phyloP scores from a whole-genome alignment of 208 protist species.

The Wallacemonas rigidus region DNA sequence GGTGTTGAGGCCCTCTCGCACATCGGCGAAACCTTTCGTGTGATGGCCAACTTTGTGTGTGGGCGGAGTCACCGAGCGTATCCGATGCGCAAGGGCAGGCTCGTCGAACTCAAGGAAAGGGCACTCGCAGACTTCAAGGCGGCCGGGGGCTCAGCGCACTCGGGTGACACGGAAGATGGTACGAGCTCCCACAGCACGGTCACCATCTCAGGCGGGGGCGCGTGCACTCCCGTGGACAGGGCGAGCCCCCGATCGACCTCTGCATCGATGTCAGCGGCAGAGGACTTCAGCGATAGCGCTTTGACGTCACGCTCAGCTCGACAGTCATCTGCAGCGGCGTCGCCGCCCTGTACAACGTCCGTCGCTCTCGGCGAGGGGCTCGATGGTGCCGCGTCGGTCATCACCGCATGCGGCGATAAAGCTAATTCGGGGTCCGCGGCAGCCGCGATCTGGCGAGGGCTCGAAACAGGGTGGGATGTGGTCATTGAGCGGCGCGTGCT shows the following conservation, averaged over 20 bases:
- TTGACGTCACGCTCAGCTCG: no score
- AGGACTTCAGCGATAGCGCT: slow-evolving; percentile 3
- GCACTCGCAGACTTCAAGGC: neutral
- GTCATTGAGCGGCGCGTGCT: slow-evolving; percentile 66
- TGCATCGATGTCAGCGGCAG: neutral
- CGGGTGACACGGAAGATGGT: slow-evolving; percentile 14
- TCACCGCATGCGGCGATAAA: no score
- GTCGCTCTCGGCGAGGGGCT: neutral
- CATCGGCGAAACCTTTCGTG: slow-evolving; percentile 50
- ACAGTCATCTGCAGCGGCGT: no score
- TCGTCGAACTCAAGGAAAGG: slow-evolving; percentile 23
- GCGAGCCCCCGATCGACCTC: neutral
- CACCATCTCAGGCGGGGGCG: neutral
- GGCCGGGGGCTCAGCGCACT: neutral
- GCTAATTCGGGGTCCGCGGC: neutral
- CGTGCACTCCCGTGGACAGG: neutral
- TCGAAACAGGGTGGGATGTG: slow-evolving; percentile 8
- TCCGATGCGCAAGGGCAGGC: slow-evolving; percentile 33
- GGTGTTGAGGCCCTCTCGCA: slow-evolving; percentile 54
- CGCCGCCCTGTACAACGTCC: neutral
- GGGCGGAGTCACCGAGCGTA: slow-evolving; percentile 76
- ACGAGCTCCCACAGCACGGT: neutral
- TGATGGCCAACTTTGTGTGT: slow-evolving; percentile 63
- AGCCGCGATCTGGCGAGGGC: neutral
- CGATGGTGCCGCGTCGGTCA: no score